phyloP scores from a whole-genome alignment of 495 filamentous ascomycete genomes.

The Jackrogersella multiformis region DNA sequence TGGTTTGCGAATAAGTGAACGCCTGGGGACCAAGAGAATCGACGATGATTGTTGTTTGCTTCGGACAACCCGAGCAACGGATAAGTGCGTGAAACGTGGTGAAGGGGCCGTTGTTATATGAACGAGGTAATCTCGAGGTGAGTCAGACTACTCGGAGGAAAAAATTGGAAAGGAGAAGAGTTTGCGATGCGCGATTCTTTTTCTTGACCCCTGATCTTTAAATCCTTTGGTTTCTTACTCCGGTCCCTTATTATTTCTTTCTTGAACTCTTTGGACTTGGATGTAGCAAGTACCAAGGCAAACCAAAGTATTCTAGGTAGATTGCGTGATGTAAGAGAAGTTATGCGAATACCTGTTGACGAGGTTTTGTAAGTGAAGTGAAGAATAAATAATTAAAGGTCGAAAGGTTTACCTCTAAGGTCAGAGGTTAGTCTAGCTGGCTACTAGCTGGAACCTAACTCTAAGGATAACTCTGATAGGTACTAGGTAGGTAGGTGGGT shows the following conservation, averaged over 20 bases:
- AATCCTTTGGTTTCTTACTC: neutral
- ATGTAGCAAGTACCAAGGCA: neutral
- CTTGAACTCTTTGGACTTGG: neutral
- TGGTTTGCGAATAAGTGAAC: neutral
- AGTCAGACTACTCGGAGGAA: slow-evolving; percentile 27
- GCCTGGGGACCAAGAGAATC: neutral
- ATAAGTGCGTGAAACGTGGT: slow-evolving; percentile 33
- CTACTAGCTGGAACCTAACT: neutral
- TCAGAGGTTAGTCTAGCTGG: too few species aligned
- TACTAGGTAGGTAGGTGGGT: too few species aligned
- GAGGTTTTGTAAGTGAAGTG: neutral
- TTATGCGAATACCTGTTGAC: too few species aligned
- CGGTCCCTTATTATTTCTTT: neutral
- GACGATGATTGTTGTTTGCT: slow-evolving; percentile 30
- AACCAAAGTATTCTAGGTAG: neutral
- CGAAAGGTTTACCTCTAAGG: too few species aligned
- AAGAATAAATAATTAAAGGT: neutral
- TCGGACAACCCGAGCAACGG: slow-evolving; percentile 29
- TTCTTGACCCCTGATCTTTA: neutral
- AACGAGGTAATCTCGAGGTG: slow-evolving; percentile 14
- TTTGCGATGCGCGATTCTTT: neutral
- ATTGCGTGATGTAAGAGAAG: neutral
- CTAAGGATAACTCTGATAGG: neutral
- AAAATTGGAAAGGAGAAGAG: slow-evolving; percentile 16
- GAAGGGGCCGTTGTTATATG: slow-evolving; percentile 9